A percentile compares a stretch with the other conserved stretches of the same genome.
Conservation (phyloP, 1,139 yeast genomes). For the Debaryomyces udenii region DNA sequence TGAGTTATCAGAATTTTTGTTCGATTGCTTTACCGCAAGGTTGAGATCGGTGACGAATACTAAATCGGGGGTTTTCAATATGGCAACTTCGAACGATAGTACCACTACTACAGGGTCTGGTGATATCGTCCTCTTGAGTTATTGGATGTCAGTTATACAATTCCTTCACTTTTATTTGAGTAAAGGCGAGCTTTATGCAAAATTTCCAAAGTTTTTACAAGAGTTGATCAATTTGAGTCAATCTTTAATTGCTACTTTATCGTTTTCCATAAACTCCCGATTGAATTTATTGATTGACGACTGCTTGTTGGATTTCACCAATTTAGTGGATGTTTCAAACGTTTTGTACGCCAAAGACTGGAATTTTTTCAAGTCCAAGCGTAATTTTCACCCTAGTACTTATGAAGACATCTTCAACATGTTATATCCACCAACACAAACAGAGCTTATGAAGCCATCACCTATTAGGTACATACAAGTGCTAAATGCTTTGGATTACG, state of each 20-base stretch:
- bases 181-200: conserved; percentile 56
- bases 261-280: conserved; percentile 66
- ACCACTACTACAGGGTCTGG: conserved; percentile 45
- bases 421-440: conserved; percentile 71
- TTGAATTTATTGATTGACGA: conserved; percentile 59
- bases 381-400: conserved; percentile 43
- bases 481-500: conserved; percentile 85
- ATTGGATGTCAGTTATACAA: conserved; percentile 72
- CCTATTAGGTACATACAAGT: conserved; percentile 86
- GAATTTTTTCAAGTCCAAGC: conserved; percentile 67
- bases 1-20: conserved; percentile 57
- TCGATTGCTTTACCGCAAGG: conserved; percentile 63
- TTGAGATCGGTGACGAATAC: conserved; percentile 62
- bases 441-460: conserved; percentile 73
- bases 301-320: conserved; percentile 65
- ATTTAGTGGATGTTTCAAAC: conserved; percentile 64
- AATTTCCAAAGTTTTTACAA: conserved; percentile 61
- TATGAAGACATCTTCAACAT: conserved; percentile 70
- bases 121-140: conserved; percentile 70
- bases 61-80: conserved; percentile 59
- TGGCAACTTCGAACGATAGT: conserved; percentile 35
- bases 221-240: conserved; percentile 61
- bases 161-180: conserved; percentile 66
- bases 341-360: conserved; percentile 71
- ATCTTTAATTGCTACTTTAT: conserved; percentile 62